Evolutionary conservation across 1,284 basidiomycete genomes (phyloP), one percentile per base, ranked within the genome.

Genomic region (Filobasidium uniguttulatum): DNA sequence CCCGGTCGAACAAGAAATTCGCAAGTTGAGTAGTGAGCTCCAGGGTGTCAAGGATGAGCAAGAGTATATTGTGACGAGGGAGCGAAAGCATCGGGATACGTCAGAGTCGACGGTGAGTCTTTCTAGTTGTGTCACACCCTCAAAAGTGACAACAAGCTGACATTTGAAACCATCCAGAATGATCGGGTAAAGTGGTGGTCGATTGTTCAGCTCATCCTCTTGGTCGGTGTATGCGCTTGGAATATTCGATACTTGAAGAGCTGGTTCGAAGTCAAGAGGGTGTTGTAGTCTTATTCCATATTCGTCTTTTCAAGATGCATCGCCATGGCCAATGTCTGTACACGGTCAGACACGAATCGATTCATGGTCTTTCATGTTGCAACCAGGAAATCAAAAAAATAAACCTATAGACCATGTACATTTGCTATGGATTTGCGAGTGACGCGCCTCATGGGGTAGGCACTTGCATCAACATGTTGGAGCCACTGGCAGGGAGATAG

Each of bases 161-260:
- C 22, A 15, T n/a, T 36, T n/a, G 17, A 9, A 15, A 14, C 35
- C 46, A 15, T 52, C 14, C 62, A 75, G 60, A 98, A 98, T 66
- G 79, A 85, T 31, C 81, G 94, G 36, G 91, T 99, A 53, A 98
- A 97, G 71, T 98, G 88, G 88, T 99, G 94, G 94, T 93, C 88
- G 10, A 82, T 98, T 55, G 68, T 89, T 12, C 94, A 99, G 68
- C 78, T 83, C 15, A 65, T 84, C 44, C 83, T 98, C 26, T 74
- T 99, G 38, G 82, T 97, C 61, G 75, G 79, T 14, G 85, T 96
- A 0, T 91, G 94, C 55, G 89, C 77, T 26, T 97, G 90, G 86
- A 96, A 99, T 70, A 79, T 99, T 50, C 96, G 93, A 72, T 98
- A 97, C 73, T 76, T 99, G 53, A 93, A 96, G 75, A 87, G 82